phyloP scores from a whole-genome alignment of 495 filamentous ascomycete genomes.

The Penicillium verhagenii region DNA sequence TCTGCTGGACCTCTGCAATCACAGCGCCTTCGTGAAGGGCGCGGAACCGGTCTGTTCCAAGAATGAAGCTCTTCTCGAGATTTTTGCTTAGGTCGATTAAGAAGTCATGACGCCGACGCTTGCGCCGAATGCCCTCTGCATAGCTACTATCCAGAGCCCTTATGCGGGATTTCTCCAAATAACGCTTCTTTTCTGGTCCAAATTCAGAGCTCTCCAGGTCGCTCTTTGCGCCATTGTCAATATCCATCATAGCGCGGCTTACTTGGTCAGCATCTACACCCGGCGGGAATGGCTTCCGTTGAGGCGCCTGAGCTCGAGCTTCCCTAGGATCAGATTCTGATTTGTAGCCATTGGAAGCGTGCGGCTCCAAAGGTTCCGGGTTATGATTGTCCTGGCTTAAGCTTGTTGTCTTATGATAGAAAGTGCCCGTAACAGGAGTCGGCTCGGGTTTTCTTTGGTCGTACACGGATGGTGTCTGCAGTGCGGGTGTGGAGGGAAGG shows the following conservation, averaged over 20 bases:
- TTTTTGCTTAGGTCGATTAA: slow-evolving; percentile 49
- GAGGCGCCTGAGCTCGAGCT: slow-evolving; percentile 8
- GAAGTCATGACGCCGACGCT: slow-evolving; percentile 58
- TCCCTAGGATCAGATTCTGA: slow-evolving; percentile 5
- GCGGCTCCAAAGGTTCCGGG: slow-evolving; percentile 5
- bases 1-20: slow-evolving; percentile 79
- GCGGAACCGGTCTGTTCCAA: slow-evolving; percentile 54
- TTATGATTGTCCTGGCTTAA: slow-evolving; percentile 23
- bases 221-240: slow-evolving; percentile 66
- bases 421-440: slow-evolving; percentile 21
- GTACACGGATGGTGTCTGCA: slow-evolving; percentile 14
- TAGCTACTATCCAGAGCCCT: slow-evolving; percentile 59
- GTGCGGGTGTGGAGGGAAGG: slow-evolving; percentile 21
- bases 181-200: slow-evolving; percentile 55
- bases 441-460: slow-evolving; percentile 23
- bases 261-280: slow-evolving; percentile 63
- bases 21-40: slow-evolving; percentile 64
- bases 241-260: slow-evolving; percentile 57
- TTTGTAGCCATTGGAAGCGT: slow-evolving; percentile 17
- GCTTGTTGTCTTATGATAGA: slow-evolving; percentile 33
- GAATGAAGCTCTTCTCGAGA: slow-evolving; percentile 53
- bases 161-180: slow-evolving; percentile 54
- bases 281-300: slow-evolving; percentile 23
- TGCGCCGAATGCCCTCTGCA: slow-evolving; percentile 56
- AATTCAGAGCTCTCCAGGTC: slow-evolving; percentile 66